Base-by-base conservation (phyloP, 176 grass and related monocot genomes). In the Dactylis glomerata region DNA sequence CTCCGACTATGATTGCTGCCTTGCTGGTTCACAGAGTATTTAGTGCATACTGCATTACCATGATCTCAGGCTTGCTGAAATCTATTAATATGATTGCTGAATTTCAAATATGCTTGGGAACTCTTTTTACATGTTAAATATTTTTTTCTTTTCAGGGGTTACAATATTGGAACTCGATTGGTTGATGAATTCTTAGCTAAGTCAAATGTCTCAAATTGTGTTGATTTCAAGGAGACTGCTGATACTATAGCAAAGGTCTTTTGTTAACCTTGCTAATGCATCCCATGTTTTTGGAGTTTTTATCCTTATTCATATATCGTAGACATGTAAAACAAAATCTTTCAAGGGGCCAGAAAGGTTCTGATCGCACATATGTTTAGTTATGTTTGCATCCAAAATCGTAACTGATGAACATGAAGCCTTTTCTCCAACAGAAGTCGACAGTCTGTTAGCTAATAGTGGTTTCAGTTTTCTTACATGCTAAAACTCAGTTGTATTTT, bases 111-210 rank as follows among this genome's bases (percentile, higher is more conserved):
- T 37, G n/a, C 4, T 0, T 57, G 22, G 4, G 10, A 36, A 36
- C 7, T 44, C 4, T 77, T 86, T 59, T 6, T 88, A 40, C 42
- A 7, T 81, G 28, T 40, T 46, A 15, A 17, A 80, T 89, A 2
- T 77, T 62, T 85, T 85, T 73, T 78, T 31, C n/a, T 77, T 76
- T 83, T 26, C 83, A 99, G 96, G 96, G 96, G 96, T 79, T 99
- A 96, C 83, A 99, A 99, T 70, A 99, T 99, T 80, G 96, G 96
- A 73, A 87, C 92, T 15, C 80, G 93, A 52, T 89, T 99, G 86
- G 91, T 99, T 30, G 96, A 99, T 72, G 96, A 99, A 71, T 99
- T 99, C 85, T 87, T 99, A 61, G 87, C 96, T 34, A 99, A 99
- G 79, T 99, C 96, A 23, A 96, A 96, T 82, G 89, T 99, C 38